A percentile compares a stretch with the other conserved stretches of the same genome.
Evolutionary conservation across 805 yeast species (phyloP).

Genomic region (Wickerhamiella australiensis): DNA sequence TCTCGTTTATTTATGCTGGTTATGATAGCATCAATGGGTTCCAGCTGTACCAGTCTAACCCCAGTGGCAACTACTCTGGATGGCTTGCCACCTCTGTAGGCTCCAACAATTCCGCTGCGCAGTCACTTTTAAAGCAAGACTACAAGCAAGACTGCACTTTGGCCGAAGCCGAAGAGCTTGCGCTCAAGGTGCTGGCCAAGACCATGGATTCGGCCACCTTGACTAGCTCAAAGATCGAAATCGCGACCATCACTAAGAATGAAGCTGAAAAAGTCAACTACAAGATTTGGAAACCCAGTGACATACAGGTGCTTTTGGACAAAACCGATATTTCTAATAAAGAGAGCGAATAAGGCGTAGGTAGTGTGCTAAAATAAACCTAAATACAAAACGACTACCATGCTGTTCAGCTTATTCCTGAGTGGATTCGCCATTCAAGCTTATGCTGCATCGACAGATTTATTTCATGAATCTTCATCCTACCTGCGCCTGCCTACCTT

Average conservation of each 20-base stretch:
- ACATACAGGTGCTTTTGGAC: constrained; percentile 61
- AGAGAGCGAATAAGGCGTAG: neutral
- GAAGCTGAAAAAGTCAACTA: constrained; percentile 43
- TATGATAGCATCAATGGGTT: constrained; percentile 80
- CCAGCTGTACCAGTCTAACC: constrained; percentile 90
- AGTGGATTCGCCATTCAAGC: no score
- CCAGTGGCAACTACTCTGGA: constrained; percentile 94
- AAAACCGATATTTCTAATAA: constrained; percentile 56
- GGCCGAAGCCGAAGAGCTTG: constrained; percentile 68
- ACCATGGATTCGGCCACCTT: constrained; percentile 83
- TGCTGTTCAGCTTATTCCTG: no score
- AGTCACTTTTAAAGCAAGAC: constrained; percentile 88
- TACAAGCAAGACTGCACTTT: constrained; percentile 66
- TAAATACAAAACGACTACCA: no score
- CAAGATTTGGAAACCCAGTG: constrained; percentile 68
- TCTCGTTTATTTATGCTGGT: constrained; percentile 91
- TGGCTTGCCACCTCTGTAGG: constrained; percentile 98
- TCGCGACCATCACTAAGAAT: constrained; percentile 59
- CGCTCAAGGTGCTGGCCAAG: constrained; percentile 81
- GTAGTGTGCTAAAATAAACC: neutral
- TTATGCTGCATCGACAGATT: no score
- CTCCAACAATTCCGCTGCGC: constrained; percentile 92
- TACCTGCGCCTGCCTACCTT: neutral
- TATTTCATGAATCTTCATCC: neutral
- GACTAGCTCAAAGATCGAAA: constrained; percentile 81